A percentile compares a stretch with the other conserved stretches of the same genome.
Conservation (phyloP, 306 rosid species). For the Erythrophleum fordii region DNA sequence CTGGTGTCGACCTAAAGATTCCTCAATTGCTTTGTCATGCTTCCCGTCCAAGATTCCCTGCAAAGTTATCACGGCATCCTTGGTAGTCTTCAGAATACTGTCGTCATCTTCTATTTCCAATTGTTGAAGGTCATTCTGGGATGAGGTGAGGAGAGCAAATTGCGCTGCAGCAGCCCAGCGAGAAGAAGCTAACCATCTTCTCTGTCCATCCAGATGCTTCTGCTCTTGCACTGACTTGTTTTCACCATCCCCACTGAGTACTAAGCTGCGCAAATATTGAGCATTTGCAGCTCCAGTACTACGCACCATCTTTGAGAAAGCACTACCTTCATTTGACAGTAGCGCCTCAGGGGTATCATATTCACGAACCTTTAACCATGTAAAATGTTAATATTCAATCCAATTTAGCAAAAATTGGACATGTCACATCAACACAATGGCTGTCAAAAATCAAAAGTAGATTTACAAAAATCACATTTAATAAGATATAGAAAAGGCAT, state of each 20-base stretch:
- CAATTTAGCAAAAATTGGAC: background rate
- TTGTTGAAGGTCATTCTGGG: slow-evolving; percentile 71
- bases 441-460: background rate
- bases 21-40: slow-evolving; percentile 70
- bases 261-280: slow-evolving; percentile 71
- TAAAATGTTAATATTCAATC: slow-evolving; percentile 20
- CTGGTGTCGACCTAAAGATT: slow-evolving; percentile 53
- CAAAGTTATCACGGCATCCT: slow-evolving; percentile 83
- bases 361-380: slow-evolving; percentile 65
- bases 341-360: slow-evolving; percentile 73
- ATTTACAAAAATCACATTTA: background rate
- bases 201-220: slow-evolving; percentile 45
- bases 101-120: slow-evolving; percentile 65
- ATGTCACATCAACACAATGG: background rate
- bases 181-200: slow-evolving; percentile 67
- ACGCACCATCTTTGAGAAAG: slow-evolving; percentile 84
- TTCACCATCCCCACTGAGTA: slow-evolving; percentile 45
- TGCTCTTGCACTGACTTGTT: slow-evolving; percentile 40
- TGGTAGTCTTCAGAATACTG: slow-evolving; percentile 73
- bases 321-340: slow-evolving; percentile 62
- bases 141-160: slow-evolving; percentile 71
- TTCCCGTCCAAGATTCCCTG: slow-evolving; percentile 85
- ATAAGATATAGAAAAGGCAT: slow-evolving; percentile 33
- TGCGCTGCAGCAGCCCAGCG: slow-evolving; percentile 85
- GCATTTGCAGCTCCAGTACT: slow-evolving; percentile 96